Evolutionary conservation across 768 basidiomycete genomes (phyloP), one percentile per base, ranked within the genome.

Genomic region (Amanita exitialis): DNA sequence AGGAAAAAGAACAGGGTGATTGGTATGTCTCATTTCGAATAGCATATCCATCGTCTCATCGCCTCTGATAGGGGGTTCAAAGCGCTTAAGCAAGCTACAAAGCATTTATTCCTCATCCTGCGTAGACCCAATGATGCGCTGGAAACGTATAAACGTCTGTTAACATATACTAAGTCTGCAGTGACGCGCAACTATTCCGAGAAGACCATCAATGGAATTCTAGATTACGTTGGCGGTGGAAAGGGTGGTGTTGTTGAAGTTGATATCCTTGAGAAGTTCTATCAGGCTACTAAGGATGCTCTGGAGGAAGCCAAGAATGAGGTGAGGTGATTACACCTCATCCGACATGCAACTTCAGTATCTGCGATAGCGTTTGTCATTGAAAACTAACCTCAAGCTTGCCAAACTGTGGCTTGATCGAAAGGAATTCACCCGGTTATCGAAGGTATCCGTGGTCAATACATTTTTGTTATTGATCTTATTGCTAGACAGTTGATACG

Each of bases 331-430:
- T 34, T 30, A 16, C 16, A 30, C 7, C 42, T 38, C 41, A 16
- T 8, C 15, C 7, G 38, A 25, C 2, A 43, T 44, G 20, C 30
- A 39, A 21, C 10, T 56, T 54, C 42, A 36, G 39, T 42, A 4
- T 18, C 42, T 28, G 32, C 32, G 52, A 13, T 55, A 97, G 94
- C 80, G 96, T 54, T 66, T 99, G 39, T 94, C 90, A 0, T 87
- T 85, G 10, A 98, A 98, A 69, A 96, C 93, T 0, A 98, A 98
- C 62, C 69, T 98, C 57, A 99, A 99, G 68, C 75, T 98, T 3
- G 96, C 95, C 7, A 98, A 97, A 60, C 74, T 98, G 7, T 99
- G 96, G 95, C 73, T 98, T 32, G 95, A 98, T 64, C 77, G 93
- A 51, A 86, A 90, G 61, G 95, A 99, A 67, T 99, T 88, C 59